These are phyloP conservation scores for Prinsepia uniflora DNA, from an alignment of 306 rosid genomes.

Conservation along the genomic window DNA sequence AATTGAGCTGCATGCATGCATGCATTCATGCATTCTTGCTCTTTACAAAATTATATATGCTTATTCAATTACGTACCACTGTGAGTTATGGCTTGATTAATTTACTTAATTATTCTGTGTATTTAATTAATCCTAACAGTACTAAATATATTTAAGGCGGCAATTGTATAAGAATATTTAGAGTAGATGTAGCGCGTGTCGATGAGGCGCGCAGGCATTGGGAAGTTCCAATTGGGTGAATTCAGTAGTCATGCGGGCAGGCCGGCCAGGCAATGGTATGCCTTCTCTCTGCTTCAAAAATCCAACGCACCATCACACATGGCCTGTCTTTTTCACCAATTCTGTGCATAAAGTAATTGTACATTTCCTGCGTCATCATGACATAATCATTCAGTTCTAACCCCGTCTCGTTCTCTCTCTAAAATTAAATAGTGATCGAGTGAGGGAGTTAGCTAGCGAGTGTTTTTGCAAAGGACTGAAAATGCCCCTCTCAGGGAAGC, in stretches of 20 bases:
- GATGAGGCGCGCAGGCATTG: not conserved
- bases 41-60: not conserved
- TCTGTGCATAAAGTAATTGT: slow-evolving; percentile 38
- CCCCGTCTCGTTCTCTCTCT: slow-evolving; percentile 26
- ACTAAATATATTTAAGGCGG: not conserved
- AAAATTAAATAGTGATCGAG: not conserved
- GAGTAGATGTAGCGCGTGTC: not conserved
- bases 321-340: slow-evolving; percentile 30
- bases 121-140: too few relatives aligned
- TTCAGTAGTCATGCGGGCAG: not conserved
- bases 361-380: slow-evolving; percentile 43
- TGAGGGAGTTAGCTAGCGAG: slow-evolving; percentile 7
- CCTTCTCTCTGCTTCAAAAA: not conserved
- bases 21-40: not conserved
- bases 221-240: not conserved
- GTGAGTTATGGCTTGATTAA: not conserved
- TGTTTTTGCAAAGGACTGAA: slow-evolving; percentile 25
- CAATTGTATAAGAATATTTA: not conserved
- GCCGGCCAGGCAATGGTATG: too few relatives aligned
- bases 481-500: slow-evolving; percentile 61
- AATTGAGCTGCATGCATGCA: not conserved
- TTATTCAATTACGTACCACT: too few relatives aligned
- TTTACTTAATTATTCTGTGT: too few relatives aligned
- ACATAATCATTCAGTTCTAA: slow-evolving; percentile 39
- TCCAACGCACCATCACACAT: slow-evolving; percentile 18